Conservation (phyloP, 495 filamentous ascomycete species). For the Polyplosphaeria fusca region DNA sequence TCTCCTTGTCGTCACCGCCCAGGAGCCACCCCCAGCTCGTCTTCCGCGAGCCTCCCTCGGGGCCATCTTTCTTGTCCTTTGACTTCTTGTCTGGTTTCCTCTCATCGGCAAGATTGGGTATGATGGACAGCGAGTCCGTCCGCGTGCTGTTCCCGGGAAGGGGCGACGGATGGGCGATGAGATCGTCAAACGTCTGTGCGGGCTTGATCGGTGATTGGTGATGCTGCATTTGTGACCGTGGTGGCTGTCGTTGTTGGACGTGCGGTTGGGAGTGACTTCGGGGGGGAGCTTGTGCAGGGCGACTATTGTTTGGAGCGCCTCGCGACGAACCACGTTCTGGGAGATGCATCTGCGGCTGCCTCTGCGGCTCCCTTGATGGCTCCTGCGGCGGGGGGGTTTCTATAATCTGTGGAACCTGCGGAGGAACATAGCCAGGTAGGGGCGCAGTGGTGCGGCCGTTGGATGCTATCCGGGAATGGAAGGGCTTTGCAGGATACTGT, state of each 20-base stretch:
- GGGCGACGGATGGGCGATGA: conserved; percentile 59
- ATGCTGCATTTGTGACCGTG: conserved; percentile 3
- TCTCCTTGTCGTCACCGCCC: conserved; percentile 66
- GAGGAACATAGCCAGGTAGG: conserved; percentile 38
- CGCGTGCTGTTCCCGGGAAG: conserved; percentile 68
- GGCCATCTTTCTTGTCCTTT: conserved; percentile 56
- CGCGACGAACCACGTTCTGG: conserved; percentile 43
- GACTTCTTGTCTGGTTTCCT: conserved; percentile 60
- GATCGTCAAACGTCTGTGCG: conserved; percentile 56
- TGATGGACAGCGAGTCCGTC: conserved; percentile 78
- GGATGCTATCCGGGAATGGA: conserved; percentile 43
- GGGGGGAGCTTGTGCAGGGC: conserved; percentile 4
- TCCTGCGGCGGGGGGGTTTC: conserved; percentile 41
- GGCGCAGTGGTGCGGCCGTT: conserved; percentile 45
- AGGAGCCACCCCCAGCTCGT: conserved; percentile 82
- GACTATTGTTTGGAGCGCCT: conserved; percentile 15
- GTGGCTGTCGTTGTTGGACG: conserved; percentile 13
- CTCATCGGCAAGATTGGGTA: conserved; percentile 71
- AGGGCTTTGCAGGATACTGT: conserved; percentile 31
- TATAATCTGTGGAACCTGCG: conserved; percentile 41
- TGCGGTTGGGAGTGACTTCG: conserved; percentile 1
- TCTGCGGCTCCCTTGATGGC: conserved; percentile 9
- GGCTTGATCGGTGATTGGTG: conserved; percentile 28
- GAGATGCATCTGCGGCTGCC: conserved; percentile 13
- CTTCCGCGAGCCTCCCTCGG: conserved; percentile 61